Base-by-base conservation (phyloP, 768 basidiomycete species). In the Xerocomellus chrysenteron region DNA sequence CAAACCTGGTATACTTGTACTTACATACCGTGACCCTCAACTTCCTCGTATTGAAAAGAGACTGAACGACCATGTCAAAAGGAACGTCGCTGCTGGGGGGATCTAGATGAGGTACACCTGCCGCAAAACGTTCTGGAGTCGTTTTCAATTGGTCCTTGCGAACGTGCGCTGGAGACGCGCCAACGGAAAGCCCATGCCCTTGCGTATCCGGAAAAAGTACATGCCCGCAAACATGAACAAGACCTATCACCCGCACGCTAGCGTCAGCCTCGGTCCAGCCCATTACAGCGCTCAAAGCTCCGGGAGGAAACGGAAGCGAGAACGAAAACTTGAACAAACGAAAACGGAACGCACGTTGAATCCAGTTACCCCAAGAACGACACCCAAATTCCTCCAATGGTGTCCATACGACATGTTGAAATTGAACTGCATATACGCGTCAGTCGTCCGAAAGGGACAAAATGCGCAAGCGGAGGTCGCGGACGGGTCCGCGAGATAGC, bases 391-490 rank as follows among this genome's bases (percentile, higher is more conserved):
- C 43, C 52, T 61, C 63, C 55, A 57, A 3, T 40, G 47, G 9
- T 50, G 47, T 11, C 24, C 44, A 13, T 60, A 60, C 11, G 52
- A 52, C 8, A 64, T 37, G 37, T 54, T 54, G 41, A 50, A 51
- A 3, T 4, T 24, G n/a, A 30, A 24, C 14, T 42, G 46, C 48
- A 60, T 0, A 19, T 24, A 48, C 2, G 40, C n/a, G n/a, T n/a
- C n/a, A n/a, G n/a, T n/a, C 3, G 75, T 79, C 8, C 74, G 61
- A 28, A 76, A 75, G 1, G 81, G 71, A 59, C 88, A 88, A 69
- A 82, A 87, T 21, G 75, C 55, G 65, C 87, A 90, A 42, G 64
- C 69, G n/a, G 69, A 55, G 0, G 80, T 79, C 4, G 84, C 81
- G 19, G 78, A 67, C 2, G 81, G 76, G 59, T 87, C 80, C 21